Evolutionary conservation across 208 protist species (phyloP), one percentile per base, ranked within the genome.

Genomic region (Leishmania arabica): DNA sequence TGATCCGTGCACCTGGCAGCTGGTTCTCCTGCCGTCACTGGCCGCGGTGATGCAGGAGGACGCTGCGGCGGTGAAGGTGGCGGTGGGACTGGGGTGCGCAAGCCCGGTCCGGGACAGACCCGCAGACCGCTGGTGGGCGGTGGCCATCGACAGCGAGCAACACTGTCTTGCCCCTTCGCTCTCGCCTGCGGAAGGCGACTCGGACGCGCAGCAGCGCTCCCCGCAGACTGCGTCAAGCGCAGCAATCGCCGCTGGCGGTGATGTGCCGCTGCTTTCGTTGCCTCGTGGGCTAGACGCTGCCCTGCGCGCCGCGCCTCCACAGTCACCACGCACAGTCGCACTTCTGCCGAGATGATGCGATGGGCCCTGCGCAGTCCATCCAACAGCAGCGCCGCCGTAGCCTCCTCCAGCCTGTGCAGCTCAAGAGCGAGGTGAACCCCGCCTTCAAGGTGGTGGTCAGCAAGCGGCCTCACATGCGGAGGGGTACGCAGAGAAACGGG

Each of bases 351-450:
- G 40, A 74, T 19, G 74, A 87, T 60, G 27, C 84, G 84, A 42
- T 56, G 56, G 1, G 73, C 79, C 19, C 76, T 17, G 37, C 84
- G 84, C 40, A 87, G 64, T n/a, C 79, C 84, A 11, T 81, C 84
- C n/a, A 83, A 8, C 17, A 87, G 84, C 70, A 76, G 51, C 7
- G 53, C 76, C 5, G 49, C 69, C 13, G 77, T 82, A 49, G 75
- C 86, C 68, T 86, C 86, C 13, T 74, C 78, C 34, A 88, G 21
- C 3, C 73, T 62, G 65, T 88, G 84, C 37, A 82, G 72, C 51
- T 83, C 77, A 56, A 91, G 75, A 1, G 90, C 89, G 37, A 91
- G 81, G 40, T 62, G 11, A 9, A 84, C 62, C 24, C 56, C 45
- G 3, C 54, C 76, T 58, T 40, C 42, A 11, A 72, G 21, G 21